Conservation (phyloP, 352 stramenopile species). For the Phytophthora sojae region DNA sequence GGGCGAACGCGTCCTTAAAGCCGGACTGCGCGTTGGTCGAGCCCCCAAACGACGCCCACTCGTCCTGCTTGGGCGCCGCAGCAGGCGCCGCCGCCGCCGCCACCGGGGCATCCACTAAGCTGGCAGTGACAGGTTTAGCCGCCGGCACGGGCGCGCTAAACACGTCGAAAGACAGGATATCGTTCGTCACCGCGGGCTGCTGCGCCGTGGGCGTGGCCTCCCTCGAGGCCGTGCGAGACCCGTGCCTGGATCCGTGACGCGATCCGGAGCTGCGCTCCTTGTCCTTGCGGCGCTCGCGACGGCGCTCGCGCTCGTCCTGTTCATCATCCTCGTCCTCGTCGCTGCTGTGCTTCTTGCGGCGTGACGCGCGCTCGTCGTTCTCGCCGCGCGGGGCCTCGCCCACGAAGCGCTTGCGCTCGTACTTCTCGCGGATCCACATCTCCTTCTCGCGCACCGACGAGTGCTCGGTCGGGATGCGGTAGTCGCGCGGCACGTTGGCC, state of each 20-base stretch:
- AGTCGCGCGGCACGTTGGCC: constrained; percentile 79
- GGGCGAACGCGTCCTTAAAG: constrained; percentile 58
- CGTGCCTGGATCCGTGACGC: constrained; percentile 39
- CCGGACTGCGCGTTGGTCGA: constrained; percentile 49
- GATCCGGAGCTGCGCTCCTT: constrained; percentile 24
- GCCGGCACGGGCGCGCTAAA: constrained; percentile 44
- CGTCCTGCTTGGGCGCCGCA: constrained; percentile 52
- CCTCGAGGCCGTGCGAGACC: constrained; percentile 47
- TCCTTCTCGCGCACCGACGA: constrained; percentile 88
- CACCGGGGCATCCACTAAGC: constrained; percentile 30
- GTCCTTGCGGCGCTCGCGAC: constrained; percentile 26
- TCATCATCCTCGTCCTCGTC: constrained; percentile 42
- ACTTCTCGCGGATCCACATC: constrained; percentile 93
- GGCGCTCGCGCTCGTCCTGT: constrained; percentile 35
- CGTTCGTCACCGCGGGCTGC: constrained; percentile 17
- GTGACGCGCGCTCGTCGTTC: constrained; percentile 14
- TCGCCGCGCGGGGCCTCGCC: constrained; percentile 37
- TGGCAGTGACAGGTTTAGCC: constrained; percentile 22
- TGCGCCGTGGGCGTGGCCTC: constrained; percentile 42
- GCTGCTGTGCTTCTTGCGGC: constrained; percentile 50
- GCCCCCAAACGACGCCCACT: constrained; percentile 78
- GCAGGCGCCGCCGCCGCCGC: background rate
- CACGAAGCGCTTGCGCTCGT: constrained; percentile 87
- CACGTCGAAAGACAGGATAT: constrained; percentile 82
- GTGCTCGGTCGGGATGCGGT: constrained; percentile 82